Percentiles rank a stretch among this genome's conserved stretches.
phyloP scores from a whole-genome alignment of 129 eudicot species.

The Artemisia tridentata region DNA sequence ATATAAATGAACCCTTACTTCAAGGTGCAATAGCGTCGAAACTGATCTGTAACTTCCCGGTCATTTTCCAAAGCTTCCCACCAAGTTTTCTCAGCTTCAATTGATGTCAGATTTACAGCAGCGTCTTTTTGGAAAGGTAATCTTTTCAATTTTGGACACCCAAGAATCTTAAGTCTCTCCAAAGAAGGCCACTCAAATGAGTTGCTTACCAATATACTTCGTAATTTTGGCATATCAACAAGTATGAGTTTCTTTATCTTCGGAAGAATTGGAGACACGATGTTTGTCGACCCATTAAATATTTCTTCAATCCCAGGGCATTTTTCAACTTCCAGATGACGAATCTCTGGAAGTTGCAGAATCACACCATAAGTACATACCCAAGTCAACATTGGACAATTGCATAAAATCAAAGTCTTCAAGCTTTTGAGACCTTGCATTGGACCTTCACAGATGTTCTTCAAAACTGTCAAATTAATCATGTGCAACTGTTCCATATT shows the following conservation, averaged over 20 bases:
- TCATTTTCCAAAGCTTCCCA: slow-evolving; percentile 29
- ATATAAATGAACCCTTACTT: slow-evolving; percentile 14
- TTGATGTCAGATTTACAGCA: slow-evolving; percentile 13
- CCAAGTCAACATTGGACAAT: slow-evolving; percentile 17
- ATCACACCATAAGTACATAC: slow-evolving; percentile 22
- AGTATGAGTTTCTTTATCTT: slow-evolving; percentile 26
- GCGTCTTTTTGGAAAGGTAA: slow-evolving; percentile 26
- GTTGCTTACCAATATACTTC: slow-evolving; percentile 7
- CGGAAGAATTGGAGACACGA: slow-evolving; percentile 16
- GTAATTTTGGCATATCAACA: slow-evolving; percentile 24
- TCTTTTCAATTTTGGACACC: slow-evolving; percentile 17
- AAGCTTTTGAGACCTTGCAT: slow-evolving; percentile 17
- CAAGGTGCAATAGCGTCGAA: slow-evolving; percentile 23
- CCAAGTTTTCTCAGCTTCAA: slow-evolving; percentile 29
- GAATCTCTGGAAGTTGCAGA: slow-evolving; percentile 19
- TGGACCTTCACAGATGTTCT: slow-evolving; percentile 21
- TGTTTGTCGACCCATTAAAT: neutral
- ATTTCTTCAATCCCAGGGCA: slow-evolving; percentile 24
- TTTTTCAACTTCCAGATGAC: slow-evolving; percentile 14
- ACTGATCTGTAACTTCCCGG: slow-evolving; percentile 12
- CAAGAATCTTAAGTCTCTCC: slow-evolving; percentile 19
- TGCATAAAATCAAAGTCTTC: slow-evolving; percentile 19
- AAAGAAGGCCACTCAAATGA: slow-evolving; percentile 32
- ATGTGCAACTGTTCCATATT: slow-evolving; percentile 21
- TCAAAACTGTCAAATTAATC: slow-evolving; percentile 21